These are phyloP conservation scores for Tricholoma terreum DNA, from an alignment of 768 basidiomycete species.

Conservation along the genomic window DNA sequence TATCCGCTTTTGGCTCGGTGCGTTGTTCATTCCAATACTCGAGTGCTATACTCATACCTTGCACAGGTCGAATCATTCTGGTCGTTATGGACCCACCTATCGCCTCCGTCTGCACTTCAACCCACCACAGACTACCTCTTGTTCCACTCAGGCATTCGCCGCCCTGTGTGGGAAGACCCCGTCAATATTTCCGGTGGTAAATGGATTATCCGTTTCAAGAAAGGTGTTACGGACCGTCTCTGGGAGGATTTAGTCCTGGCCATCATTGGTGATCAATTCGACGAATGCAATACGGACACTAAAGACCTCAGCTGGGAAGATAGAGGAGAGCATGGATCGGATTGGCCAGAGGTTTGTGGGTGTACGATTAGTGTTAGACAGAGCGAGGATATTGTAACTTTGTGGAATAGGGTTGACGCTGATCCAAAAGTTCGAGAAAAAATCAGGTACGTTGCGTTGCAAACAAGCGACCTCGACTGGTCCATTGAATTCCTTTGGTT, in stretches of 20 bases:
- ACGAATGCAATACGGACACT: slow-evolving; percentile 45
- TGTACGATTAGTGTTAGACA: slow-evolving; percentile 93
- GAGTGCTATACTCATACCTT: slow-evolving; percentile 7
- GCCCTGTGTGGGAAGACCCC: slow-evolving; percentile 96
- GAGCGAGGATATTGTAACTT: slow-evolving; percentile 88
- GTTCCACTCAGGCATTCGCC: slow-evolving; percentile 80
- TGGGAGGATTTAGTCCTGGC: slow-evolving; percentile 91
- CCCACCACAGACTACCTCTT: slow-evolving; percentile 94
- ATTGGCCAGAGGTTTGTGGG: slow-evolving; percentile 86
- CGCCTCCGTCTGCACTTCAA: slow-evolving; percentile 76
- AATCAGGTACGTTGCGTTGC: slow-evolving; percentile 58
- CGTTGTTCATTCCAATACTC: slow-evolving; percentile 22
- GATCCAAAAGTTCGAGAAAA: slow-evolving; percentile 75
- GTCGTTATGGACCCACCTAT: slow-evolving; percentile 89
- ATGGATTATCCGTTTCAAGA: slow-evolving; percentile 91
- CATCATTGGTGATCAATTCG: slow-evolving; percentile 88
- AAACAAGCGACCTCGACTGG: background rate
- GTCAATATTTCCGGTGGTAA: slow-evolving; percentile 86
- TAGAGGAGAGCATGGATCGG: slow-evolving; percentile 33
- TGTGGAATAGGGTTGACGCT: slow-evolving; percentile 87
- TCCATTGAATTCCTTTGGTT: background rate
- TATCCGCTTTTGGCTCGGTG: slow-evolving; percentile 86
- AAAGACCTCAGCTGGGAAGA: slow-evolving; percentile 34
- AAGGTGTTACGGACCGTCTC: slow-evolving; percentile 85
- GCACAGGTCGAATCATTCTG: slow-evolving; percentile 90